Conservation (phyloP, 768 basidiomycete genomes). For the Suillus fuscotomentosus region DNA sequence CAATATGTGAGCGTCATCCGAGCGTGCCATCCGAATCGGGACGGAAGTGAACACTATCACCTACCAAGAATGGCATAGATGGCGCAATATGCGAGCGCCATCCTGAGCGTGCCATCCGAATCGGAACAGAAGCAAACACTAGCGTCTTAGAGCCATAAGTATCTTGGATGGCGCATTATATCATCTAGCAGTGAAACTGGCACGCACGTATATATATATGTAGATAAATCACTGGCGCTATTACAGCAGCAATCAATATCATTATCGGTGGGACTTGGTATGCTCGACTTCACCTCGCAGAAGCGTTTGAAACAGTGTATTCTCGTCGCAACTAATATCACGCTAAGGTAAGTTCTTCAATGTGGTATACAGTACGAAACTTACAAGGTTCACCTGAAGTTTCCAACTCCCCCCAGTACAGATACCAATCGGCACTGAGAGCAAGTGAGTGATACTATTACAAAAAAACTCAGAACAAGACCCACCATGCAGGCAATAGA, state of each 20-base stretch:
- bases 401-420: neutral
- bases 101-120: no score
- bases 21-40: neutral
- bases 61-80: no score
- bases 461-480: neutral
- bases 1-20: neutral
- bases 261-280: neutral
- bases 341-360: neutral
- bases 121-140: neutral
- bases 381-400: neutral
- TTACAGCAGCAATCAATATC: neutral
- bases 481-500: neutral
- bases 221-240: neutral
- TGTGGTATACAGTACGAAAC: neutral
- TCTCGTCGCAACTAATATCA: neutral
- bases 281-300: neutral
- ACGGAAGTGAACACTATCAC: neutral
- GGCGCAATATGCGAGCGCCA: no score
- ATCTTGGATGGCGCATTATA: conserved; percentile 11
- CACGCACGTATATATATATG: no score
- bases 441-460: neutral
- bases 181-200: no score
- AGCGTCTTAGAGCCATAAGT: neutral
- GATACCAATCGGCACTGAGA: neutral
- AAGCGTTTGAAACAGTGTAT: neutral